Conservation (phyloP, 1,139 yeast species). For the Candida glucosophila region DNA sequence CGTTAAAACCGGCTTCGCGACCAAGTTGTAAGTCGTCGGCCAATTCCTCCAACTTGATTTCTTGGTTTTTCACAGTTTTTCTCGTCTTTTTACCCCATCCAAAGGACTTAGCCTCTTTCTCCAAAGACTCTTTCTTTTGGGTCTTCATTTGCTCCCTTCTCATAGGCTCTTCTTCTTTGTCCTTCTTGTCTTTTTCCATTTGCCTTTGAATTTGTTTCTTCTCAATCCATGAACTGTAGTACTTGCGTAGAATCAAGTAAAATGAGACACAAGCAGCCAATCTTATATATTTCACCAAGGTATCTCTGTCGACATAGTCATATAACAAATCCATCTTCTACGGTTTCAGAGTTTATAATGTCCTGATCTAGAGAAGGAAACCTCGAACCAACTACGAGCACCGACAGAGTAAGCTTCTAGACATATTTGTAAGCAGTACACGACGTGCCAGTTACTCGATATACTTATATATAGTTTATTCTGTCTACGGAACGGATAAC, state of each 20-base stretch:
- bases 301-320: constrained; percentile 27
- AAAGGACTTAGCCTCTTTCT: constrained; percentile 40
- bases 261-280: constrained; percentile 24
- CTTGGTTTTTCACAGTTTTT: constrained; percentile 45
- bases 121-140: constrained; percentile 21
- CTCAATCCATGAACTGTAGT: constrained; percentile 36
- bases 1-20: constrained; percentile 38
- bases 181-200: constrained; percentile 38
- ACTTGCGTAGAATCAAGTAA: constrained; percentile 27
- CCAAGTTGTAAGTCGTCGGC: constrained; percentile 34
- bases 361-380: too few relatives aligned
- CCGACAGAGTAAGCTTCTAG: too few relatives aligned
- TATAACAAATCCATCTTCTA: constrained; percentile 26
- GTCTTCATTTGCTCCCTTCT: constrained; percentile 22
- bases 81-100: constrained; percentile 80
- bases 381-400: too few relatives aligned
- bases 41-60: constrained; percentile 42
- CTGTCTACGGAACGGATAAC: too few relatives aligned
- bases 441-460: too few relatives aligned
- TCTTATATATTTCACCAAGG: constrained; percentile 30
- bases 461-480: too few relatives aligned
- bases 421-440: too few relatives aligned
- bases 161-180: constrained; percentile 28
- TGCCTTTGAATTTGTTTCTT: constrained; percentile 45
- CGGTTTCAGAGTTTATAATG: too few relatives aligned